These are phyloP conservation scores for Monosporascus ibericus DNA, from an alignment of 2,329 filamentous ascomycete species.

Conservation along the genomic window DNA sequence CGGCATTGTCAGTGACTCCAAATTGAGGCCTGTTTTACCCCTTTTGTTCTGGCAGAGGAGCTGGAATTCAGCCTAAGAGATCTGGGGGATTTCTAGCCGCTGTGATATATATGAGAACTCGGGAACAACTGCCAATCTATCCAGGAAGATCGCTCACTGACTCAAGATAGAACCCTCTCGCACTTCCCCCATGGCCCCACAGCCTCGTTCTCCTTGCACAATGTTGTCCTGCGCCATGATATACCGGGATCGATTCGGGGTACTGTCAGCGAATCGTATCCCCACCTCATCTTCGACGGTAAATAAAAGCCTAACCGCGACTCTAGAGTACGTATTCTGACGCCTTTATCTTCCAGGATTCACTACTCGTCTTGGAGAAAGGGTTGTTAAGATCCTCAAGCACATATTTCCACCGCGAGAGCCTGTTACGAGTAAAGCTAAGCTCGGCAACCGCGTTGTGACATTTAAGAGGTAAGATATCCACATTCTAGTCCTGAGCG, in stretches of 20 bases:
- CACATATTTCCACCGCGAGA: constrained; percentile 92
- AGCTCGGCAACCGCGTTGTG: constrained; percentile 81
- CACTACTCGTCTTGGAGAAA: constrained; percentile 68
- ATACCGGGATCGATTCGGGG: constrained; percentile 83
- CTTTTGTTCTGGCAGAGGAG: too few relatives aligned
- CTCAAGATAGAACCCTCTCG: constrained; percentile 47
- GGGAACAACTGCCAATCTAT: constrained; percentile 76
- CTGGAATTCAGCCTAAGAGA: neutral
- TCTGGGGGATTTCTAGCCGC: neutral
- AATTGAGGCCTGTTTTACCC: too few relatives aligned
- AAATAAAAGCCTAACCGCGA: neutral
- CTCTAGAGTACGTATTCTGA: constrained; percentile 1
- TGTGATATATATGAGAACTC: neutral
- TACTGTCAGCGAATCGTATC: constrained; percentile 87
- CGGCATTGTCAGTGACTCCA: constrained; percentile 51
- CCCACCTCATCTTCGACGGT: constrained; percentile 88
- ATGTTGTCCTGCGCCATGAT: constrained; percentile 87
- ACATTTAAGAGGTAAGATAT: constrained; percentile 93
- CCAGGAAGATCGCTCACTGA: constrained; percentile 61
- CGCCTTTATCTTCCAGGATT: constrained; percentile 47
- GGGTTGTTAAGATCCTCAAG: constrained; percentile 85
- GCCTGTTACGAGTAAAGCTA: constrained; percentile 60
- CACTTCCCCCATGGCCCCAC: constrained; percentile 77
- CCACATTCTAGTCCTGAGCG: constrained; percentile 46
- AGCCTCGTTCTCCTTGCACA: constrained; percentile 81